Conservation (phyloP, 768 basidiomycete species). For the Peribolospora baueri region DNA sequence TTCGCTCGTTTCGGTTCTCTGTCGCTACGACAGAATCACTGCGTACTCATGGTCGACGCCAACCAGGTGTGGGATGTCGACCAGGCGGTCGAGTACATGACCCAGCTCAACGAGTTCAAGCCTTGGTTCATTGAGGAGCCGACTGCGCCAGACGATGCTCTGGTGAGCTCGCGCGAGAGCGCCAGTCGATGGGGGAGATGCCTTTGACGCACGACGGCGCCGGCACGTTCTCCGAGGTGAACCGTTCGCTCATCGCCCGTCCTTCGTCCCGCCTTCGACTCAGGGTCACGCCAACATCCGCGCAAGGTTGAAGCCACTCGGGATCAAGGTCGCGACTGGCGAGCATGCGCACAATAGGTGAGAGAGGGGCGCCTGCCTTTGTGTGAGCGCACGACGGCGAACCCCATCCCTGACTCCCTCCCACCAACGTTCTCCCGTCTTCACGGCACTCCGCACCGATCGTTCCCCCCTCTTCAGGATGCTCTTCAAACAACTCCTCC, state of each 20-base stretch:
- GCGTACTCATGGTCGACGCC: conserved; percentile 89
- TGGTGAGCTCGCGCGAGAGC: not conserved
- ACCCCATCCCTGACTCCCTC: not conserved
- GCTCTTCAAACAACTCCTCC: conserved; percentile 84
- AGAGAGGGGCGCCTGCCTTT: not conserved
- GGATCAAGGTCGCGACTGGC: conserved; percentile 77
- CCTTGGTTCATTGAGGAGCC: conserved; percentile 97
- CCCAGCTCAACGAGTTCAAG: conserved; percentile 47
- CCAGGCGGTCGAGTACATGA: conserved; percentile 77
- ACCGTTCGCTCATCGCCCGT: not conserved
- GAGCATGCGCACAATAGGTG: conserved; percentile 71
- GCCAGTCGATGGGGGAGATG: too few relatives aligned
- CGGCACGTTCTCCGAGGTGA: conserved; percentile 1
- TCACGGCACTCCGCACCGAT: too few relatives aligned
- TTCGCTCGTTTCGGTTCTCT: too few relatives aligned
- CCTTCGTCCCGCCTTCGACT: conserved; percentile 36
- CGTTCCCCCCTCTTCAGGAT: conserved; percentile 24
- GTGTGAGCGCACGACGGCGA: not conserved
- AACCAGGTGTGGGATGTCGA: conserved; percentile 64
- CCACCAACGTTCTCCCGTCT: too few relatives aligned
- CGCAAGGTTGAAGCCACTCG: conserved; percentile 40
- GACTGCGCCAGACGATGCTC: conserved; percentile 34
- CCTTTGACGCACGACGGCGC: too few relatives aligned
- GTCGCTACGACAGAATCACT: conserved; percentile 43
- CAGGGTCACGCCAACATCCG: conserved; percentile 53